These are phyloP conservation scores for Athelia psychrophila DNA, from an alignment of 1,284 basidiomycete species.

Conservation along the genomic window DNA sequence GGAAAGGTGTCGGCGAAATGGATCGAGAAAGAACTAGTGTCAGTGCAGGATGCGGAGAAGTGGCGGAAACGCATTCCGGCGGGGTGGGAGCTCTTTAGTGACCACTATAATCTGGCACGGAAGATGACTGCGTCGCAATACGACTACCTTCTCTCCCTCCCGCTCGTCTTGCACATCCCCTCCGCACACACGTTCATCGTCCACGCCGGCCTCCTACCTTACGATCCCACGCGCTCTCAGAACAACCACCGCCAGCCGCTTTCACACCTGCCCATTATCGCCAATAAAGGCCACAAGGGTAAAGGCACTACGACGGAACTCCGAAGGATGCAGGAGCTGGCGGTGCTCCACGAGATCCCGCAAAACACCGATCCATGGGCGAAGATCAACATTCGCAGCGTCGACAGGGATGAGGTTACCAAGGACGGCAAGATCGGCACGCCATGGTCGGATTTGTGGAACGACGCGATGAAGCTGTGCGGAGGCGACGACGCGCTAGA, in stretches of 20 bases:
- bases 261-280: conserved; percentile 52
- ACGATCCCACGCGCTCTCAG: conserved; percentile 52
- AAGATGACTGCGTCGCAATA: conserved; percentile 59
- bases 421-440: conserved; percentile 56
- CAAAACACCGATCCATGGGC: conserved; percentile 78
- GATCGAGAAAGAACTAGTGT: conserved; percentile 31
- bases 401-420: conserved; percentile 53
- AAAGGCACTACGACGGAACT: conserved; percentile 22
- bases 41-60: conserved; percentile 32
- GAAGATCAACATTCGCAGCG: conserved; percentile 72
- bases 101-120: conserved; percentile 74
- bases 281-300: no score
- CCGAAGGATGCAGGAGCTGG: conserved; percentile 53
- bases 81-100: conserved; percentile 70
- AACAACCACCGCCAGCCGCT: conserved; percentile 63
- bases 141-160: conserved; percentile 66
- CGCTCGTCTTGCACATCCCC: conserved; percentile 76
- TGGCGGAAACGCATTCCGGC: conserved; percentile 59
- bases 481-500: conserved; percentile 30
- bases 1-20: conserved; percentile 41
- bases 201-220: conserved; percentile 80
- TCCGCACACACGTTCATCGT: conserved; percentile 75
- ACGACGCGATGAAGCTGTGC: conserved; percentile 67
- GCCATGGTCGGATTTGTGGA: conserved; percentile 78
- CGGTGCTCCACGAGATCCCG: conserved; percentile 59